A percentile compares a stretch with the other conserved stretches of the same genome.
Evolutionary conservation across 306 rosid genomes (phyloP).

Genomic region (Glycine latifolia): DNA sequence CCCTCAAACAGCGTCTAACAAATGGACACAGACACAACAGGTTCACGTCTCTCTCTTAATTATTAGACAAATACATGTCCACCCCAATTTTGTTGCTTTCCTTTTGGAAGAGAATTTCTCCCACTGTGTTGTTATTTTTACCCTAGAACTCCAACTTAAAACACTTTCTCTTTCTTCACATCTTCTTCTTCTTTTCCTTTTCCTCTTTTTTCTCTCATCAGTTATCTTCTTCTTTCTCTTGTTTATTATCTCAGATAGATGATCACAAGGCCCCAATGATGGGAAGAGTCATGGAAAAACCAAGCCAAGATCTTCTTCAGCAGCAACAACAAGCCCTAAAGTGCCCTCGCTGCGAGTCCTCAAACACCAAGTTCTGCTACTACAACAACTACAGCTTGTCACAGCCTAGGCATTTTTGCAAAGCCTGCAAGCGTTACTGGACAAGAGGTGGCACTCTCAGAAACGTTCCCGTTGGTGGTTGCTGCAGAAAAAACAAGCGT

Average conservation of each 20-base stretch:
- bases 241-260: slow-evolving; percentile 47
- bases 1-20: slow-evolving; percentile 62
- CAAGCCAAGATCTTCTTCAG: slow-evolving; percentile 64
- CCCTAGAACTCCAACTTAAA: slow-evolving; percentile 57
- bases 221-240: too few species aligned
- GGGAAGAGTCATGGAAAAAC: slow-evolving; percentile 74
- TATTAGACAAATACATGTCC: slow-evolving; percentile 82
- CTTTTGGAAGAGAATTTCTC: slow-evolving; percentile 89
- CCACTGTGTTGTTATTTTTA: slow-evolving; percentile 56
- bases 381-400: slow-evolving; percentile 96
- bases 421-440: slow-evolving; percentile 98
- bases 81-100: slow-evolving; percentile 81
- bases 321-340: slow-evolving; percentile 63
- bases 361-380: slow-evolving; percentile 96
- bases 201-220: too few species aligned
- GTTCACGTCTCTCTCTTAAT: slow-evolving; percentile 69
- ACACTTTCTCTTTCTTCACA: slow-evolving; percentile 16
- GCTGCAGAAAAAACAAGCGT: slow-evolving; percentile 94
- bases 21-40: slow-evolving; percentile 71
- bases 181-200: neutral
- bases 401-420: slow-evolving; percentile 95
- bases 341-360: slow-evolving; percentile 95
- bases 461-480: slow-evolving; percentile 97
- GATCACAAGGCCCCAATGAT: slow-evolving; percentile 54
- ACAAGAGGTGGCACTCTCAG: slow-evolving; percentile 93